Conservation (phyloP, 164 flowering plant species). For the Malania oleifera region DNA sequence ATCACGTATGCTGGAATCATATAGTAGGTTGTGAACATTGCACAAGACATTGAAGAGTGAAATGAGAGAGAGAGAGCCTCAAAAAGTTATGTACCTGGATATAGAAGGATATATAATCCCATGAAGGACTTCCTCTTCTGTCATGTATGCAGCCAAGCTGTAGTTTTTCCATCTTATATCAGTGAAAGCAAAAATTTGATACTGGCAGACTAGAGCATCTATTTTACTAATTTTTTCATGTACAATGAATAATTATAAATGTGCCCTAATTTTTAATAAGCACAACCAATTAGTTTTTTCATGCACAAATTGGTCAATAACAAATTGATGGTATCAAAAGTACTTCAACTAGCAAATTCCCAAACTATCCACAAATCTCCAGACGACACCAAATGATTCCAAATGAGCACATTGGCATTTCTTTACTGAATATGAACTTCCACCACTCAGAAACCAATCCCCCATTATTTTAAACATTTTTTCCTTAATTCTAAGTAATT, state of each 20-base stretch:
- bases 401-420: too few relatives aligned
- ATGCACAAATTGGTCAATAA: too few relatives aligned
- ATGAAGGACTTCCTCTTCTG: constrained; percentile 75
- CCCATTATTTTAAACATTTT: too few relatives aligned
- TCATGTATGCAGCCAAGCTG: constrained; percentile 94
- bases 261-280: neutral
- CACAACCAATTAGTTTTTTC: neutral
- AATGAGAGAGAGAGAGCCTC: neutral
- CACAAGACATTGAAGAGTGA: constrained; percentile 2
- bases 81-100: constrained; percentile 50
- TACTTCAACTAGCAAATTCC: too few relatives aligned
- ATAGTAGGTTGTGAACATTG: neutral
- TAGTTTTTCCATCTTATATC: constrained; percentile 4
- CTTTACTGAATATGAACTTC: too few relatives aligned
- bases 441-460: too few relatives aligned
- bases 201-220: neutral
- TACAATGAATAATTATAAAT: too few relatives aligned
- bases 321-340: too few relatives aligned
- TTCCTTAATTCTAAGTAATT: too few relatives aligned
- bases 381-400: too few relatives aligned
- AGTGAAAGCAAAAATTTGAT: neutral
- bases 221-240: too few relatives aligned
- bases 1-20: constrained; percentile 72
- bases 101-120: constrained; percentile 85
- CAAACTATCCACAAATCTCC: too few relatives aligned